Base-by-base conservation (phyloP, 1,284 basidiomycete genomes). In the Marasmius tenuissimus region DNA sequence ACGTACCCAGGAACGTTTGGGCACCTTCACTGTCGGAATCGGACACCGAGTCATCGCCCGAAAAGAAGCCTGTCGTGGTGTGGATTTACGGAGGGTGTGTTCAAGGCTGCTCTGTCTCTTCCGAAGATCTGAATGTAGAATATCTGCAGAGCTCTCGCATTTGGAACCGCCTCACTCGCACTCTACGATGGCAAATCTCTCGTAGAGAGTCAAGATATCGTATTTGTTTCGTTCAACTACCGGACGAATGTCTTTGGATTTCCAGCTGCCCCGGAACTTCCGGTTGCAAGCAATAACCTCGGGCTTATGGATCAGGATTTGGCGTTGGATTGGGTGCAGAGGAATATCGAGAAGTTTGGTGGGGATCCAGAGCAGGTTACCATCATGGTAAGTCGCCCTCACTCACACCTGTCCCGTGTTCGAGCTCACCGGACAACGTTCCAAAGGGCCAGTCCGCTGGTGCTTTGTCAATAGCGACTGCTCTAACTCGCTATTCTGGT, bases 221-320 rank as follows among this genome's bases (percentile, higher is more conserved):
- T 64, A 11, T 49, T 66, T 20, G 65, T 66, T 16, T 49, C 61
- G 1, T 47, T 66, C 57, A 65, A 65, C 50, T 66, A 66, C 50
- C 61, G 63, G 6, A 63, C 60, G 40, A 66, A 66, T 14, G 58
- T 66, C 59, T 65, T 66, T 55, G 63, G 65, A 1, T 66, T 66
- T 54, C 63, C 65, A 1, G n/a, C 45, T 1, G 42, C 55, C 27
- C 49, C 53, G 0, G 65, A 66, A 22, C 37, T 66, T 16, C 63
- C 63, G 9, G 48, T 65, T 20, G 35, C 49, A 2, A 47, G 45
- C 10, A 64, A 63, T 16, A 68, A 62, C 35, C 56, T 63, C 11
- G 60, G 61, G 4, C 60, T 61, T 61, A 56, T 68, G 33, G 56
- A 68, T 37, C 49, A 70, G 59, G 48, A 55, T 27, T 22, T 55